A percentile compares a stretch with the other conserved stretches of the same genome.
phyloP scores from a whole-genome alignment of 2,329 filamentous ascomycete species.

The Tolypocladium sp. region DNA sequence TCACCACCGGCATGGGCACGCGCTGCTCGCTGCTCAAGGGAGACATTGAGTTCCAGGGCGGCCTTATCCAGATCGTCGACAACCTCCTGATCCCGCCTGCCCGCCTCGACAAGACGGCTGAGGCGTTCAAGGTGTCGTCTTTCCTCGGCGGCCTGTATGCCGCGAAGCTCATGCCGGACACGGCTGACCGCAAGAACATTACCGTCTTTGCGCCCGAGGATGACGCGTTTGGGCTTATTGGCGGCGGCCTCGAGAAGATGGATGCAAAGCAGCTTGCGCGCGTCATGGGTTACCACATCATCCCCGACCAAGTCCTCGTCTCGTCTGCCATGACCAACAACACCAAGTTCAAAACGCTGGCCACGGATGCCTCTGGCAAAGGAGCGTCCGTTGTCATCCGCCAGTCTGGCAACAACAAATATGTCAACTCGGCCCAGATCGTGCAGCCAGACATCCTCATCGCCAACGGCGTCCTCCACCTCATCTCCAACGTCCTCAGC shows the following conservation, averaged over 20 bases:
- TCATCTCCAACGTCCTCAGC: constrained; percentile 45
- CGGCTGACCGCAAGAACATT: constrained; percentile 33
- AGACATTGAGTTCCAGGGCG: constrained; percentile 38
- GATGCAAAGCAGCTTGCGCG: constrained; percentile 34
- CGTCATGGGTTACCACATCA: constrained; percentile 56
- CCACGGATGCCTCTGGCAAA: constrained; percentile 28
- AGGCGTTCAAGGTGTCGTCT: constrained; percentile 33
- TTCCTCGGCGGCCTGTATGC: constrained; percentile 27
- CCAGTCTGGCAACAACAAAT: constrained; percentile 34
- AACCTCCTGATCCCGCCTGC: constrained; percentile 39
- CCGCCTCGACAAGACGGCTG: constrained; percentile 37
- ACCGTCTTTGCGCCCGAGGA: constrained; percentile 59
- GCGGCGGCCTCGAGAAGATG: constrained; percentile 38
- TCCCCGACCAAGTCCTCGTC: constrained; percentile 45
- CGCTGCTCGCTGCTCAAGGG: constrained; percentile 30
- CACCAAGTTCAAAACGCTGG: constrained; percentile 23
- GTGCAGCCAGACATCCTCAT: constrained; percentile 43
- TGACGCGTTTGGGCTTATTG: constrained; percentile 48
- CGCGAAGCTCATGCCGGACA: constrained; percentile 22
- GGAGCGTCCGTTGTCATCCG: constrained; percentile 26
- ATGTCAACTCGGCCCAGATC: constrained; percentile 44
- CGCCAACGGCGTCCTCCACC: constrained; percentile 49
- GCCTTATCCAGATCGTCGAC: constrained; percentile 43
- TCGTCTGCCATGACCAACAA: constrained; percentile 29
- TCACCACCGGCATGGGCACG: constrained; percentile 39